Base-by-base conservation (phyloP, 1,284 basidiomycete genomes). In the Sporisorium sorghi region DNA sequence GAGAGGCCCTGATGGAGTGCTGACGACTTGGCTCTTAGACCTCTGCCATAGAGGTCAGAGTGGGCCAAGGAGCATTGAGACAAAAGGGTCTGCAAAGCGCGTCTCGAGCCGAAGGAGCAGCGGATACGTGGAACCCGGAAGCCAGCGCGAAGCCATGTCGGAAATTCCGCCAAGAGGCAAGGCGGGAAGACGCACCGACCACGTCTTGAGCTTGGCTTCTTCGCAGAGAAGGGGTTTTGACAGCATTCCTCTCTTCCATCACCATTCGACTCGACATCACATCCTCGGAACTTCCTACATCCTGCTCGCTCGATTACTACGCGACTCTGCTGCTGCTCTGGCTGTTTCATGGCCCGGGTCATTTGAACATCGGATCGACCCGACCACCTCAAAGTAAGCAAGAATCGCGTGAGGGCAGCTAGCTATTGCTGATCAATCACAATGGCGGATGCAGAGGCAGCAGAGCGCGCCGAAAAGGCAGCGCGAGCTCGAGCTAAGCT, bases 401-500 rank as follows among this genome's bases (percentile, higher is more conserved):
- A 42, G n/a, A 17, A n/a, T 26, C 50, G 26, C 2, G n/a, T 8
- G 5, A 43, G 52, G 0, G n/a, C n/a, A n/a, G n/a, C n/a, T n/a
- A 43, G 26, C n/a, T 17, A 42, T 5, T 2, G 14, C 28, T 17
- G 15, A 50, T 10, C 39, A 33, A 50, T 24, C 54, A 69, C 21
- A 19, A 77, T 77, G 76, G 62, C 72, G 19, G 73, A 77, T 57
- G 63, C 64, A 19, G 76, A 78, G 35, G 76, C 72, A 30, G 69
- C 64, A 3, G 73, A 72, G 58, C 55, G 76, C 43, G 76, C 76
- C 15, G 76, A 70, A 17, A 78, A 78, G 60, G 76, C 76, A 37
- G 76, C 76, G 37, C 49, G 76, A 11, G 76, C 76, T 11, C 48
- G 71, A 21, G 58, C 68, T 15, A 73, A 78, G 53, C 56, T 78